Percentiles rank a stretch among this genome's conserved stretches.
Conservation (phyloP, 768 basidiomycete species). For the Chalciporus piperatus region DNA sequence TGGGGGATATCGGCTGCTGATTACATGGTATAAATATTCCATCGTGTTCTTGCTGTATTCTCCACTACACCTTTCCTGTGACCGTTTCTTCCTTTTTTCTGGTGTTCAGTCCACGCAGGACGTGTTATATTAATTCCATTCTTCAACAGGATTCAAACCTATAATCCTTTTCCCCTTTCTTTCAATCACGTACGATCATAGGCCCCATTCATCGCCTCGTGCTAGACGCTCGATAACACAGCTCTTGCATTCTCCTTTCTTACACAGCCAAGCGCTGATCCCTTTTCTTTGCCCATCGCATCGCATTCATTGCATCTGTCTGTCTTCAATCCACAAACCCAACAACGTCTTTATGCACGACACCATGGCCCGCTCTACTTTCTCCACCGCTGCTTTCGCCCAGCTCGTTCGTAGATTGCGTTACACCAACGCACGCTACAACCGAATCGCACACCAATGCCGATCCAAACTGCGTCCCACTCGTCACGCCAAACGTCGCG, state of each 20-base stretch:
- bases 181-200: not conserved
- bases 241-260: slow-evolving; percentile 1
- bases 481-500: slow-evolving; percentile 48
- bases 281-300: too few species aligned
- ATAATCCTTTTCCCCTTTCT: not conserved
- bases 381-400: slow-evolving; percentile 23
- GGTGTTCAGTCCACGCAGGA: slow-evolving; percentile 11
- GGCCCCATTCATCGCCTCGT: not conserved
- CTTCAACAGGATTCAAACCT: slow-evolving; percentile 1
- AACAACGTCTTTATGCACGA: slow-evolving; percentile 1
- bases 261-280: not conserved
- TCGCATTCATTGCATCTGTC: not conserved
- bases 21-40: slow-evolving; percentile 20
- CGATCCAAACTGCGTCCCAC: slow-evolving; percentile 38
- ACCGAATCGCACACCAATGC: slow-evolving; percentile 35
- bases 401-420: slow-evolving; percentile 43
- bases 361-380: slow-evolving; percentile 22
- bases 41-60: slow-evolving; percentile 9
- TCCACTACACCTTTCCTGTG: slow-evolving; percentile 7
- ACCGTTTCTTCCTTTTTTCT: not conserved
- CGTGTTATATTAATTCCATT: slow-evolving; percentile 7
- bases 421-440: slow-evolving; percentile 42
- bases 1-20: not conserved
- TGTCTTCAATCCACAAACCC: not conserved
- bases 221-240: not conserved